phyloP scores from a whole-genome alignment of 148 eudicot genomes.

The Gaultheria prostrata region DNA sequence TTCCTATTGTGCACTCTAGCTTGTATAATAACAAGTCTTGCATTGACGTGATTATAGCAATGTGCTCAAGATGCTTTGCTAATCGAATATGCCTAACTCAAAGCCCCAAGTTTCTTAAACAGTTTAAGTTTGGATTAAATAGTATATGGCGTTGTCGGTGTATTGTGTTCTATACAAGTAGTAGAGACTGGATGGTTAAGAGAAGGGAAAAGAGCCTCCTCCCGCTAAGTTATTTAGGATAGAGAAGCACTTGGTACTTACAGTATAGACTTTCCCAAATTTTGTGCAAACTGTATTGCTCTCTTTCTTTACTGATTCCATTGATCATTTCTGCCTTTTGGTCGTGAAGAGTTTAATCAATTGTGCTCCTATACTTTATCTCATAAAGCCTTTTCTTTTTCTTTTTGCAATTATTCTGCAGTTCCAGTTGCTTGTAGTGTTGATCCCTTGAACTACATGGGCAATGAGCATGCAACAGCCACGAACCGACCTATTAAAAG shows the following conservation, averaged over 20 bases:
- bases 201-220: not conserved
- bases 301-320: not conserved
- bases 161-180: not conserved
- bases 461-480: conserved; percentile 29
- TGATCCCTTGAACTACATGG: conserved; percentile 27
- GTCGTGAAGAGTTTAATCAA: not conserved
- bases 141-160: not conserved
- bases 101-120: not conserved
- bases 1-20: not conserved
- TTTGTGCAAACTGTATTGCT: not conserved
- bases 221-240: not conserved
- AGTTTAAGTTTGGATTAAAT: not conserved
- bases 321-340: not conserved
- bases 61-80: not conserved
- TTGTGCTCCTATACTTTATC: not conserved
- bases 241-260: not conserved
- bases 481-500: conserved; percentile 27
- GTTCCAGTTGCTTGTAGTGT: conserved; percentile 31
- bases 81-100: not conserved
- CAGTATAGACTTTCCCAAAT: not conserved
- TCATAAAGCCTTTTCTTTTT: not conserved
- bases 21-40: not conserved
- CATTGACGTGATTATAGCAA: not conserved
- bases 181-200: not conserved
- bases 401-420: conserved; percentile 21